Evolutionary conservation across 2,329 filamentous ascomycete genomes (phyloP), one percentile per base, ranked within the genome.

Genomic region (Aspergillus ustus): DNA sequence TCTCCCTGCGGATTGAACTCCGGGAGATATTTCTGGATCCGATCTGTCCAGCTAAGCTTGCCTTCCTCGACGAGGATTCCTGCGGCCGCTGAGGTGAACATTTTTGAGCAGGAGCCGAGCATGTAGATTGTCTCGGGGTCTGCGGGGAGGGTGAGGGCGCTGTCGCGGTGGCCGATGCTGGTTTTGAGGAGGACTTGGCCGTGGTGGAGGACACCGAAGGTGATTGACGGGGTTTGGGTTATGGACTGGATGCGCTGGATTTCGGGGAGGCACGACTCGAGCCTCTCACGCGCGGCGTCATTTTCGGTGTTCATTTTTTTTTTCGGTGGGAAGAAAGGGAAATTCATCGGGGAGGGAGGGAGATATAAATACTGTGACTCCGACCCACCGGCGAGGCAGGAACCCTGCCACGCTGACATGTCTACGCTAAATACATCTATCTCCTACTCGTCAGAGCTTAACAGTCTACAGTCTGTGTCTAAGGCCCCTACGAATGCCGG

Each of bases 81-180:
- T 2, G 15, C 34, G 5, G 34, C 34, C 3, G 34, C 34, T 9
- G 34, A 40, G 1, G 34, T 40, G 11, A 40, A 40, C 34, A 40
- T 40, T 11, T 40, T 40, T 15, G 34, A 40, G 34, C 34, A 40
- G 2, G 73, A 72, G 13, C 64, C 67, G 15, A 71, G 61, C 19
- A 65, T 64, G 60, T 70, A 73, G 3, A 72, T 69, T 8, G 71
- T 74, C 46, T 72, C 58, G n/a, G 63, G 43, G 43, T 66, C 45
- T 3, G 68, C 55, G 3, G 20, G 22, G 17, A 20, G 46, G 15
- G 7, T 43, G 1, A n/a, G 0, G 0, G 3, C 22, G 31, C 11
- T 62, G 50, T 75, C 67, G 19, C 68, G 66, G 43, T 64, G 62
- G 17, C 72, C 73, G 34, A 67, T 65, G 57, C 67, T 67, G 3